A percentile compares a stretch with the other conserved stretches of the same genome.
These are phyloP conservation scores for Cladosporium halotolerans DNA, from an alignment of 2,329 filamentous ascomycete genomes.

Conservation along the genomic window DNA sequence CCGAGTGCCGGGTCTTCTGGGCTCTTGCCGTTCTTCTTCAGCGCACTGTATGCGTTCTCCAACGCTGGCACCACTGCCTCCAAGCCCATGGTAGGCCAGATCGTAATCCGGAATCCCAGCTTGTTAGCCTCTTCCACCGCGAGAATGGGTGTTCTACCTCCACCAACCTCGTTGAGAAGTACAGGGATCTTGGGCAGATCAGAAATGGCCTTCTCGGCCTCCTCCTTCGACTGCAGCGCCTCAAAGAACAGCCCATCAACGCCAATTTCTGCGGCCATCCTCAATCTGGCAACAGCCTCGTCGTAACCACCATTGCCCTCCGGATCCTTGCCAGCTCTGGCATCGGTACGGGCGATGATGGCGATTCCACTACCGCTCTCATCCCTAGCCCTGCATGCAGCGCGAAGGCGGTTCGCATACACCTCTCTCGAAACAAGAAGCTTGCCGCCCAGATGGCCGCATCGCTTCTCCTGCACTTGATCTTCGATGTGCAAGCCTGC, in stretches of 20 bases:
- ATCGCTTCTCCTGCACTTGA: conserved; percentile 57
- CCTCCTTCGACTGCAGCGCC: conserved; percentile 46
- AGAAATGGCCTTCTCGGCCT: conserved; percentile 41
- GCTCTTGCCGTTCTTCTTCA: conserved; percentile 37
- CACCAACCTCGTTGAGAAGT: conserved; percentile 51
- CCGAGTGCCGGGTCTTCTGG: conserved; percentile 31
- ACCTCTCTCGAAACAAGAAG: conserved; percentile 47
- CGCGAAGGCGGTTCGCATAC: conserved; percentile 49
- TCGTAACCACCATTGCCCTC: conserved; percentile 45
- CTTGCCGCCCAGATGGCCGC: conserved; percentile 57
- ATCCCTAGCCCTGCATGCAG: conserved; percentile 45
- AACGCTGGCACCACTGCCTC: conserved; percentile 36
- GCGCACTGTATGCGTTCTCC: conserved; percentile 20
- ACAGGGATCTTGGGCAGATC: conserved; percentile 46
- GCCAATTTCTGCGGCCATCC: conserved; percentile 45
- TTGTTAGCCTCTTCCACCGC: conserved; percentile 45
- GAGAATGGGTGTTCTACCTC: conserved; percentile 49
- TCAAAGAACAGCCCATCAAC: conserved; percentile 56
- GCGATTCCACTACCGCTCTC: conserved; percentile 50
- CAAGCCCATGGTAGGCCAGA: conserved; percentile 48
- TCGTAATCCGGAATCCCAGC: conserved; percentile 52
- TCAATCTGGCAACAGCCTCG: conserved; percentile 45
- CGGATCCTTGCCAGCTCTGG: conserved; percentile 37
- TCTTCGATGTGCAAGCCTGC: conserved; percentile 57
- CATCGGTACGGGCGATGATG: conserved; percentile 58